Evolutionary conservation across 2,329 filamentous ascomycete species (phyloP).

Genomic region (Cladobotryum mycophilum): DNA sequence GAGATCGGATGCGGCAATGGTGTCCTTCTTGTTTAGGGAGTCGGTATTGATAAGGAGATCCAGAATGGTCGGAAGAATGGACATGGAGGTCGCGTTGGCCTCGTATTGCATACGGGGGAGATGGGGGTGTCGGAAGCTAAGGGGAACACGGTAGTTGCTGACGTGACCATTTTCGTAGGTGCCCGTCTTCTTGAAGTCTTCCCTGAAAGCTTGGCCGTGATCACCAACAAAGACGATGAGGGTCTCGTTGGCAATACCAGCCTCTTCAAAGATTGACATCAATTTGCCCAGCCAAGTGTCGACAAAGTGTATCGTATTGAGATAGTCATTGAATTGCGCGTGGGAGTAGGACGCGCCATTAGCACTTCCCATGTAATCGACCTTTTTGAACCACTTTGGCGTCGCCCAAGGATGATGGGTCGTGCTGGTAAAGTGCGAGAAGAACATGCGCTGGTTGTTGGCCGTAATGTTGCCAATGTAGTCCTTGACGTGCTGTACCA

Average conservation of each 20-base stretch:
- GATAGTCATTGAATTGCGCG: slow-evolving; percentile 24
- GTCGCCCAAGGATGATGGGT: slow-evolving; percentile 29
- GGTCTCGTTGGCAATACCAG: slow-evolving; percentile 28
- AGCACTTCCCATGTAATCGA: not conserved
- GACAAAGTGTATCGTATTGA: slow-evolving; percentile 26
- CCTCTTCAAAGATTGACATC: slow-evolving; percentile 25
- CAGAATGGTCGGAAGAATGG: slow-evolving; percentile 30
- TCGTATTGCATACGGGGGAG: slow-evolving; percentile 25
- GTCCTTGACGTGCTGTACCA: slow-evolving; percentile 29
- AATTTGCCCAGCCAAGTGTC: slow-evolving; percentile 27
- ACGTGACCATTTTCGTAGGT: slow-evolving; percentile 27
- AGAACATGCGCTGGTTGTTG: slow-evolving; percentile 26
- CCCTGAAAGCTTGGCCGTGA: slow-evolving; percentile 29
- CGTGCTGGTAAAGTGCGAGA: slow-evolving; percentile 31
- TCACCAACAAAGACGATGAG: slow-evolving; percentile 29
- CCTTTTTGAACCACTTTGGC: not conserved
- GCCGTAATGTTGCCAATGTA: slow-evolving; percentile 23
- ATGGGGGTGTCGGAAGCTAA: slow-evolving; percentile 27
- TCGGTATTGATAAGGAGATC: slow-evolving; percentile 28
- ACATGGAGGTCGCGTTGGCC: slow-evolving; percentile 26
- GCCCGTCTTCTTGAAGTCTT: slow-evolving; percentile 23
- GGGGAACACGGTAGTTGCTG: slow-evolving; percentile 28
- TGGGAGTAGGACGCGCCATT: slow-evolving; percentile 2
- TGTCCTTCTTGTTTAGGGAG: slow-evolving; percentile 24
- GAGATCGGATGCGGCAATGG: slow-evolving; percentile 22